Evolutionary conservation across 2,329 filamentous ascomycete species (phyloP).

Genomic region (Chaetomiaceae sp.): DNA sequence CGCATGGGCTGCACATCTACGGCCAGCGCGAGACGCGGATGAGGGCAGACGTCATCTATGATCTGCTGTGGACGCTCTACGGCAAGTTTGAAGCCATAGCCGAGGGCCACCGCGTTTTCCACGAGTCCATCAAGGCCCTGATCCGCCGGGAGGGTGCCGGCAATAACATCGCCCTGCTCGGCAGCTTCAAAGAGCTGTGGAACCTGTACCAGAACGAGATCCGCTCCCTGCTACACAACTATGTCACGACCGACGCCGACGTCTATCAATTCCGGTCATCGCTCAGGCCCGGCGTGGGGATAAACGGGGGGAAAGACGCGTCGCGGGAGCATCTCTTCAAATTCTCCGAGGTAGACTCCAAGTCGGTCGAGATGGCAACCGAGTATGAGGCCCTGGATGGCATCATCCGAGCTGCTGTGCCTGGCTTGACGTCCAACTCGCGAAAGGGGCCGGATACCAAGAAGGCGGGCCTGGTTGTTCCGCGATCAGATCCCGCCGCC

Average conservation of each 20-base stretch:
- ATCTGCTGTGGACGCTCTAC: constrained; percentile 87
- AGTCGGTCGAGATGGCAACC: constrained; percentile 70
- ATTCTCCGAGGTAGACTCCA: constrained; percentile 77
- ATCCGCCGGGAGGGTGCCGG: constrained; percentile 71
- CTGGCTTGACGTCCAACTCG: constrained; percentile 76
- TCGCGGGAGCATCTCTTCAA: constrained; percentile 71
- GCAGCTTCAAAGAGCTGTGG: constrained; percentile 95
- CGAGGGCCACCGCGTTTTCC: constrained; percentile 88
- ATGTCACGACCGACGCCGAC: constrained; percentile 87
- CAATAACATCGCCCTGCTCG: constrained; percentile 63
- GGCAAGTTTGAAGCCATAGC: constrained; percentile 97
- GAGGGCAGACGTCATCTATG: constrained; percentile 79
- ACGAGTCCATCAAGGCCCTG: constrained; percentile 86
- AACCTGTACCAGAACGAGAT: constrained; percentile 98
- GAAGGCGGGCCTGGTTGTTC: constrained; percentile 29
- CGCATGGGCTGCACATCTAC: constrained; percentile 57
- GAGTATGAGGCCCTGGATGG: constrained; percentile 87
- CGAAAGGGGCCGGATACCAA: constrained; percentile 30
- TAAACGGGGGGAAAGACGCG: constrained; percentile 44
- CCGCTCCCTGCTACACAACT: constrained; percentile 87
- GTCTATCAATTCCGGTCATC: constrained; percentile 60
- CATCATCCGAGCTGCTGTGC: constrained; percentile 88
- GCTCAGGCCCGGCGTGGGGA: constrained; percentile 43
- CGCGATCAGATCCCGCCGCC: constrained; percentile 21
- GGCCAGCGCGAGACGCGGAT: constrained; percentile 69